Evolutionary conservation across 805 yeast species (phyloP).

Genomic region (Metschnikowia gelsemii): DNA sequence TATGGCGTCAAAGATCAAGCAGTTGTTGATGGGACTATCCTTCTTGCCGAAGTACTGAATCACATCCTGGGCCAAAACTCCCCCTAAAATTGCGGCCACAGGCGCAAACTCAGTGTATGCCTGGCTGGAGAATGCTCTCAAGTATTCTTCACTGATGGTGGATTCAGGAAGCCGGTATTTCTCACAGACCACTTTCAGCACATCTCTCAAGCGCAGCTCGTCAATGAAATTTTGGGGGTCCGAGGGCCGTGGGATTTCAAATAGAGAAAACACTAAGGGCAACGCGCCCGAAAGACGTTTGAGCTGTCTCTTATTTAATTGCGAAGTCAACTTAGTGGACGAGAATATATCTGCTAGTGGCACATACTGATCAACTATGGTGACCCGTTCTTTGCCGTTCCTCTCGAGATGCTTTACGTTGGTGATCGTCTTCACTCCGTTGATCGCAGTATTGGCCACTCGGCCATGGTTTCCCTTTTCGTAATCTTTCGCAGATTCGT

Average conservation of each 20-base stretch:
- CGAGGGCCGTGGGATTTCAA: slow-evolving; percentile 39
- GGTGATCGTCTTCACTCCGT: slow-evolving; percentile 40
- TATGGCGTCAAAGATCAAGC: slow-evolving; percentile 72
- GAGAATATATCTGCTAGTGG: slow-evolving; percentile 36
- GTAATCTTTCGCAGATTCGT: slow-evolving; percentile 53
- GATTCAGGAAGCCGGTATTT: slow-evolving; percentile 41
- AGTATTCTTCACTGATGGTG: slow-evolving; percentile 42
- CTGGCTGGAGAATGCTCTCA: slow-evolving; percentile 47
- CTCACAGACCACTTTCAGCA: slow-evolving; percentile 30
- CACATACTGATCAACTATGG: slow-evolving; percentile 37
- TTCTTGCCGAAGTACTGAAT: slow-evolving; percentile 75
- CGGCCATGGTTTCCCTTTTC: slow-evolving; percentile 46
- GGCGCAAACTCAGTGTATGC: slow-evolving; percentile 72
- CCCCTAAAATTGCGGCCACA: slow-evolving; percentile 84
- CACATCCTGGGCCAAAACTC: slow-evolving; percentile 85
- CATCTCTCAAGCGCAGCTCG: slow-evolving; percentile 27
- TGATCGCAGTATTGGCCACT: slow-evolving; percentile 49
- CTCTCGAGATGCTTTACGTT: slow-evolving; percentile 33
- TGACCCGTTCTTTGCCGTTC: slow-evolving; percentile 43
- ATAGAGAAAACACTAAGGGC: slow-evolving; percentile 58
- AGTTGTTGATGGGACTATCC: slow-evolving; percentile 80
- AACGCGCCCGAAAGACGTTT: slow-evolving; percentile 54
- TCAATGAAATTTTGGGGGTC: slow-evolving; percentile 28
- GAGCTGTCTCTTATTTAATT: slow-evolving; percentile 44
- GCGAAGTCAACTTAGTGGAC: slow-evolving; percentile 40